Evolutionary conservation across 2,329 filamentous ascomycete genomes (phyloP).

Genomic region (Leptosphaerulina australis): DNA sequence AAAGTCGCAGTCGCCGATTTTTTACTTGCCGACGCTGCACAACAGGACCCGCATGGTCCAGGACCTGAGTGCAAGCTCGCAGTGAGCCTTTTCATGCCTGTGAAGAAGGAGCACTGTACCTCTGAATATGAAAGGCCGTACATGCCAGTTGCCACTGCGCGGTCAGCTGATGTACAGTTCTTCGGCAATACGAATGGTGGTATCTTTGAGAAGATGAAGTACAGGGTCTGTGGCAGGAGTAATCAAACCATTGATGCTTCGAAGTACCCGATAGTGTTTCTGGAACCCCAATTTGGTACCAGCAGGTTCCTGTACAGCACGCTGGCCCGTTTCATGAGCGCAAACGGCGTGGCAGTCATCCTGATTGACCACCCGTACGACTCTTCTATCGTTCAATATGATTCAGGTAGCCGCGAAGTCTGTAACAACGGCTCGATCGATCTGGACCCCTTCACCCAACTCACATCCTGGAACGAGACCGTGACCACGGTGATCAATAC

Average conservation of each 20-base stretch:
- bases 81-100: conserved; percentile 33
- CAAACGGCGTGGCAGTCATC: conserved; percentile 55
- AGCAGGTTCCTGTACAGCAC: conserved; percentile 54
- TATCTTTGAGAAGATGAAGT: conserved; percentile 30
- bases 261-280: conserved; percentile 42
- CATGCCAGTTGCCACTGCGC: conserved; percentile 28
- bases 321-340: conserved; percentile 55
- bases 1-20: conserved; percentile 26
- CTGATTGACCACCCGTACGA: conserved; percentile 60
- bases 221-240: conserved; percentile 25
- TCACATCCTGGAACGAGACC: conserved; percentile 26
- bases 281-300: conserved; percentile 55
- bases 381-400: conserved; percentile 54
- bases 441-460: conserved; percentile 22
- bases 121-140: conserved; percentile 25
- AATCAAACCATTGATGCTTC: conserved; percentile 13
- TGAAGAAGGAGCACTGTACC: conserved; percentile 19
- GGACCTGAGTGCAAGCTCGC: conserved; percentile 20
- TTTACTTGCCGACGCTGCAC: conserved; percentile 12
- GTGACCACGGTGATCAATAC: conserved; percentile 20
- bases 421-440: conserved; percentile 29
- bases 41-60: conserved; percentile 11
- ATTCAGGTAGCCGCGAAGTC: conserved; percentile 39
- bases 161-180: conserved; percentile 29
- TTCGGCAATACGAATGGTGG: conserved; percentile 24